phyloP scores from a whole-genome alignment of 257 asterid genomes.

The Nicotiana paniculata region DNA sequence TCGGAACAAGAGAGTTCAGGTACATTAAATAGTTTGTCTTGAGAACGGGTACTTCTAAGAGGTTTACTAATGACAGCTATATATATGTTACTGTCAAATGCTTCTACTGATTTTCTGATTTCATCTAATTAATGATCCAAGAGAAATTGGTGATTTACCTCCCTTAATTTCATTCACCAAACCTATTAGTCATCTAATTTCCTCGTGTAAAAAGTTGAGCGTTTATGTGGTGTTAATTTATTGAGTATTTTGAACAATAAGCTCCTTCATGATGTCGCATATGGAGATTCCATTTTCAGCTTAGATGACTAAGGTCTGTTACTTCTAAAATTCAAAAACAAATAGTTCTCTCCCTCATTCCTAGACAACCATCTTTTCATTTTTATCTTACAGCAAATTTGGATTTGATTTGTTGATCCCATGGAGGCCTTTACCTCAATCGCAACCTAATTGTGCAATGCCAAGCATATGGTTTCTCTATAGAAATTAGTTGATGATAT shows the following conservation, averaged over 20 bases:
- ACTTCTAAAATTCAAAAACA: too few relatives aligned
- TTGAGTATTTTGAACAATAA: not conserved
- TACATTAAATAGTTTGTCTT: slow-evolving; percentile 1
- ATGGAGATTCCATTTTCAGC: not conserved
- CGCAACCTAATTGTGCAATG: not conserved
- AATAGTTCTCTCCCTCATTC: not conserved
- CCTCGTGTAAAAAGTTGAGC: not conserved
- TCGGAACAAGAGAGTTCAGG: slow-evolving; percentile 93
- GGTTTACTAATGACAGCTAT: too few relatives aligned
- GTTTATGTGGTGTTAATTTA: not conserved
- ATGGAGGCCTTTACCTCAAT: not conserved
- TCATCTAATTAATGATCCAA: not conserved
- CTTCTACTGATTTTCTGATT: not conserved
- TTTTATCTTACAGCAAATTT: not conserved
- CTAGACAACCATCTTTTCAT: not conserved
- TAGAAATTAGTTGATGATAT: not conserved
- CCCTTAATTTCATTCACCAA: not conserved
- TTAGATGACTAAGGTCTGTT: not conserved
- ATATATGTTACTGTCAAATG: not conserved
- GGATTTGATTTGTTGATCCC: not conserved
- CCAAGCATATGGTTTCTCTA: not conserved
- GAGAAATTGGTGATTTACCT: not conserved
- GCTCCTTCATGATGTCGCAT: not conserved
- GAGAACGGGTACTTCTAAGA: not conserved
- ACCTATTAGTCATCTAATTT: not conserved